Percentiles rank a stretch among this genome's conserved stretches.
Evolutionary conservation across 495 filamentous ascomycete species (phyloP).

Genomic region (Aspergillus taichungensis): DNA sequence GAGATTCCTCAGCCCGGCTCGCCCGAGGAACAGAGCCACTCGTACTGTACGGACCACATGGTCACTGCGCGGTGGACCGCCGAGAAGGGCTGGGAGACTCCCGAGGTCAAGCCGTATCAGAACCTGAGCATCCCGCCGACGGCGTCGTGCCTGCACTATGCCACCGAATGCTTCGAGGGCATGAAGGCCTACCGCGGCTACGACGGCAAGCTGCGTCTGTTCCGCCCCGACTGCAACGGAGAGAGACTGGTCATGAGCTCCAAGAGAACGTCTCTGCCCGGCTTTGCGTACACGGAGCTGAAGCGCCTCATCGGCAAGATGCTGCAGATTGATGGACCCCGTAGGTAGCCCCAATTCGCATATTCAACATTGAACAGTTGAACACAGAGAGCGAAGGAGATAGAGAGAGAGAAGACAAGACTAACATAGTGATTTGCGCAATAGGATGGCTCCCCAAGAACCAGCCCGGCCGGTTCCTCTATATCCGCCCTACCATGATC

Average conservation of each 20-base stretch:
- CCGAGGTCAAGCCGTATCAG: conserved; percentile 70
- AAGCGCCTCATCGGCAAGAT: conserved; percentile 63
- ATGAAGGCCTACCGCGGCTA: conserved; percentile 18
- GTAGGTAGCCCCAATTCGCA: conserved; percentile 17
- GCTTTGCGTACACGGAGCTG: conserved; percentile 60
- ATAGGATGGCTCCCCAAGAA: conserved; percentile 70
- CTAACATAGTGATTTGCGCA: neutral
- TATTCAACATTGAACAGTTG: no score
- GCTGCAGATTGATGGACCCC: conserved; percentile 44
- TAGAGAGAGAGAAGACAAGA: neutral
- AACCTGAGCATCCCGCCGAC: conserved; percentile 76
- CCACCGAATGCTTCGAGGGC: conserved; percentile 19
- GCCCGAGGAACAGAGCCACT: conserved; percentile 37
- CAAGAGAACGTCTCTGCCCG: conserved; percentile 66
- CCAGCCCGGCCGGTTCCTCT: conserved; percentile 55
- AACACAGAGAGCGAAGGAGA: no score
- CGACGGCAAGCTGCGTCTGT: conserved; percentile 55
- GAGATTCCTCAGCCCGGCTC: conserved; percentile 56
- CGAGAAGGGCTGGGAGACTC: conserved; percentile 62
- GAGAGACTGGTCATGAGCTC: conserved; percentile 63
- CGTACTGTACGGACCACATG: conserved; percentile 86
- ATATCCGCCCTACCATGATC: conserved; percentile 79
- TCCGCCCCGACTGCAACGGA: conserved; percentile 73
- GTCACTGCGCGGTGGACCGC: conserved; percentile 64
- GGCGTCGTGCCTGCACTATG: conserved; percentile 43